Base-by-base conservation (phyloP, 768 basidiomycete genomes). In the Amanita muscaria region DNA sequence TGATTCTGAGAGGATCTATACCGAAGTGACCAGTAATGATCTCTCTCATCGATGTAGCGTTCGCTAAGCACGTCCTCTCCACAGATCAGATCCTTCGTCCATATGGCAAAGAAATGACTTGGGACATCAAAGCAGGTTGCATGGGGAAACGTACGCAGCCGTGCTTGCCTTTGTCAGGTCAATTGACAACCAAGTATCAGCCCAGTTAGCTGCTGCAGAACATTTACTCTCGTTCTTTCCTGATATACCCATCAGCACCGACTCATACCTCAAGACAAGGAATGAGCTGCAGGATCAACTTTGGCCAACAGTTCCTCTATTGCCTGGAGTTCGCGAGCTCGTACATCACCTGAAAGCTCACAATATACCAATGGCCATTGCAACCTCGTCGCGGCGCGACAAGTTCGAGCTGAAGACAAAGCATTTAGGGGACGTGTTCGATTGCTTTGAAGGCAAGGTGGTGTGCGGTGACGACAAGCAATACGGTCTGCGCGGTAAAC, bases 81-180 rank as follows among this genome's bases (percentile, higher is more conserved):
- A 31, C 42, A 84, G 87, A 90, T 64, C 70, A 77, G 21, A 80
- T 89, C 40, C 75, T 93, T 15, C 76, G 69, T 14, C 70, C 67
- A 9, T 80, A 83, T 54, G 87, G 85, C 21, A 80, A 78, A 49
- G 64, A 75, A 50, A 86, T 91, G 82, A 85, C 84, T 3, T 89
- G 87, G 87, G 81, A 86, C 46, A 87, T 90, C 46, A 89, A 90
- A 57, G 80, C 84, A n/a, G 84, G 82, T 0, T 75, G 84, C 46
- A 91, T 90, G 88, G 88, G 88, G 44, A 86, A 83, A 68, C 76
- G 88, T 87, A 44, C 52, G 68, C 12, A 44, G n/a, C n/a, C n/a
- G n/a, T n/a, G n/a, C 40, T 41, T 15, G 18, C 19, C 44, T 29
- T 23, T 5, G 40, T 41, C 10, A 21, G 16, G 44, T 30, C 27